phyloP scores from a whole-genome alignment of 768 basidiomycete species.

The Mycena kentingensis region DNA sequence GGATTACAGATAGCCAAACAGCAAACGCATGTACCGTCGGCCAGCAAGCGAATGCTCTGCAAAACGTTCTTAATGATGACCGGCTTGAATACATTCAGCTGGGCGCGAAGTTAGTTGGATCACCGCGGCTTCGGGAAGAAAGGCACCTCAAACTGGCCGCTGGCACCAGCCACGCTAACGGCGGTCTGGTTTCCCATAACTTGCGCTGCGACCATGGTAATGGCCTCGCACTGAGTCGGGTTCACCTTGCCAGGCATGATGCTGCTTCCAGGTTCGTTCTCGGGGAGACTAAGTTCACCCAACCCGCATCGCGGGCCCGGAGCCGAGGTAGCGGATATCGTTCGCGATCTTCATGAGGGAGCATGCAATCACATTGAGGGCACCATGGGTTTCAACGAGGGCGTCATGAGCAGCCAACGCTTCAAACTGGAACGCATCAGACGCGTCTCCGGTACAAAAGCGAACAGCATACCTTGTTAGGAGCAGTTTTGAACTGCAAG shows the following conservation, averaged over 20 bases:
- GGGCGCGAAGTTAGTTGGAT: constrained; percentile 9
- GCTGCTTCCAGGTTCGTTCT: constrained; percentile 98
- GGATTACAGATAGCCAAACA: constrained; percentile 6
- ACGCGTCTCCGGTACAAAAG: constrained; percentile 1
- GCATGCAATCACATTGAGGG: constrained; percentile 93
- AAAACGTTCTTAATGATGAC: constrained; percentile 98
- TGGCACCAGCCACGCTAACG: constrained; percentile 89
- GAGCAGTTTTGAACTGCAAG: constrained; percentile 90
- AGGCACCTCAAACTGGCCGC: constrained; percentile 93
- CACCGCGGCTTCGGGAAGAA: background rate
- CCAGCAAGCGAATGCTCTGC: constrained; percentile 90
- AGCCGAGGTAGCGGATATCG: constrained; percentile 96
- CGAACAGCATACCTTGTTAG: constrained; percentile 77
- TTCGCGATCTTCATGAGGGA: constrained; percentile 99
- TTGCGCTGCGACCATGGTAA: constrained; percentile 98
- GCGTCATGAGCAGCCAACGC: constrained; percentile 98
- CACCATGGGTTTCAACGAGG: constrained; percentile 95
- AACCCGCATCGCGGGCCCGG: constrained; percentile 98
- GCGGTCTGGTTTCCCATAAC: constrained; percentile 97
- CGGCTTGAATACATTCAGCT: constrained; percentile 99
- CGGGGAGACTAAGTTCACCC: constrained; percentile 91
- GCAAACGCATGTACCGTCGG: constrained; percentile 66
- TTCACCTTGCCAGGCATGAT: constrained; percentile 99
- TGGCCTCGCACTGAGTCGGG: constrained; percentile 97
- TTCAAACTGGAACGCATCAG: constrained; percentile 69